A percentile compares a stretch with the other conserved stretches of the same genome.
Conservation (phyloP, 306 rosid species). For the Arachis hypogaea region DNA sequence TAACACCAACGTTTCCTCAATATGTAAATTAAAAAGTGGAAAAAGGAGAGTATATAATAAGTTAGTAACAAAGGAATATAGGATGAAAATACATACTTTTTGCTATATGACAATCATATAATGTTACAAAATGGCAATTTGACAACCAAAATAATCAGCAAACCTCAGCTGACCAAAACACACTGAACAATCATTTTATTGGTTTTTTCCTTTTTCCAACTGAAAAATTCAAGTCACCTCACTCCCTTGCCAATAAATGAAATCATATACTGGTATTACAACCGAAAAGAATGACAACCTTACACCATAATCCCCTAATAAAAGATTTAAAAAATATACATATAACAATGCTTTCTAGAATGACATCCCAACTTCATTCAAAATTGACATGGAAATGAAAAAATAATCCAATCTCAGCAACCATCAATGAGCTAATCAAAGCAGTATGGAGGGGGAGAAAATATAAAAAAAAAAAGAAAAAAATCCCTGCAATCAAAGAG, state of each 20-base stretch:
- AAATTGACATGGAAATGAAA: slow-evolving; percentile 26
- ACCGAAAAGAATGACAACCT: slow-evolving; percentile 33
- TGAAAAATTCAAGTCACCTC: slow-evolving; percentile 30
- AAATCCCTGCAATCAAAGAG: slow-evolving; percentile 26
- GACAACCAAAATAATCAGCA: slow-evolving; percentile 32
- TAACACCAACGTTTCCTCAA: no score
- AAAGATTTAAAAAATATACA: slow-evolving; percentile 1
- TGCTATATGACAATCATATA: slow-evolving; percentile 25
- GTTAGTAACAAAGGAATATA: not conserved
- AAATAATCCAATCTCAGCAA: slow-evolving; percentile 38
- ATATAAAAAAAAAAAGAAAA: slow-evolving; percentile 37
- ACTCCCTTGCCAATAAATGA: slow-evolving; percentile 37
- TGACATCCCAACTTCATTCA: slow-evolving; percentile 29
- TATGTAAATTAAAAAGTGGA: not conserved
- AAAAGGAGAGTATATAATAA: not conserved
- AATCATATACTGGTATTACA: slow-evolving; percentile 36
- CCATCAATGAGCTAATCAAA: slow-evolving; percentile 33
- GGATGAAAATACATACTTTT: slow-evolving; percentile 8
- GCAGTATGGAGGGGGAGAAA: slow-evolving; percentile 33
- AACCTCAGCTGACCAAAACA: slow-evolving; percentile 21
- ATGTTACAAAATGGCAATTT: slow-evolving; percentile 35
- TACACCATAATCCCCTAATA: not conserved
- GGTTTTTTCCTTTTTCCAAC: slow-evolving; percentile 5
- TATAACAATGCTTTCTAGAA: slow-evolving; percentile 36
- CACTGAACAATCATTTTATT: slow-evolving; percentile 24